Base-by-base conservation (phyloP, 192 early-diverging fungal species). In the Entomortierella lignicola region DNA sequence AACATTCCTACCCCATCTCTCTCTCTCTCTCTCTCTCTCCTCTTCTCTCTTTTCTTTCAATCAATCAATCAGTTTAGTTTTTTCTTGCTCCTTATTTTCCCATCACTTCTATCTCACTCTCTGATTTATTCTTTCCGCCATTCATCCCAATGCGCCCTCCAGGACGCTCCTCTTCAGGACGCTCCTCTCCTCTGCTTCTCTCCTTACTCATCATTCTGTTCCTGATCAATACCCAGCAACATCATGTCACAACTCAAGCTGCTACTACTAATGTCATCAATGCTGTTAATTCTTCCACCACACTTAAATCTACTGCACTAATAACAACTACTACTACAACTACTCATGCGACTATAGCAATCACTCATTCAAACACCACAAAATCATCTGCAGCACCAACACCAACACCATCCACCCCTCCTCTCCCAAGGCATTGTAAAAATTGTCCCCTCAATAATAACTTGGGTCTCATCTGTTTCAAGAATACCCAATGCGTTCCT, bases 401-500 rank as follows among this genome's bases (percentile, higher is more conserved):
- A 25, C 23, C 32, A 8, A 29, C 17, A 34, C 50, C 32, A 54
- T 17, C 27, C 7, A 18, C 64, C 10, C 27, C 26, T 20, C 34
- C 54, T 13, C 34, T 52, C 0, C 55, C 66, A 32, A 37, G 30
- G 4, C 27, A 41, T 1, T 58, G 66, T 37, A 44, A 32, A 23
- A 13, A 51, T 30, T 59, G 66, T 20, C 50, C 48, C 1, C 27
- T 32, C 17, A 67, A 58, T 43, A 58, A 58, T 43, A 50, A 55
- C 5, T 13, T 50, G 12, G 66, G 66, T n/a, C 50, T 42, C 15
- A 60, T n/a, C 5, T 69, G 66, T 29, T 69, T 17, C 37, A 69
- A 69, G 31, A 69, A 69, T 25, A 69, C 50, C 4, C 47, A 53
- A 34, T 69, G 66, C 41, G 58, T 69, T 20, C 66, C 66, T 26